Conservation (phyloP, 169 alveolate genomes). For the Plasmodium yoelii region DNA sequence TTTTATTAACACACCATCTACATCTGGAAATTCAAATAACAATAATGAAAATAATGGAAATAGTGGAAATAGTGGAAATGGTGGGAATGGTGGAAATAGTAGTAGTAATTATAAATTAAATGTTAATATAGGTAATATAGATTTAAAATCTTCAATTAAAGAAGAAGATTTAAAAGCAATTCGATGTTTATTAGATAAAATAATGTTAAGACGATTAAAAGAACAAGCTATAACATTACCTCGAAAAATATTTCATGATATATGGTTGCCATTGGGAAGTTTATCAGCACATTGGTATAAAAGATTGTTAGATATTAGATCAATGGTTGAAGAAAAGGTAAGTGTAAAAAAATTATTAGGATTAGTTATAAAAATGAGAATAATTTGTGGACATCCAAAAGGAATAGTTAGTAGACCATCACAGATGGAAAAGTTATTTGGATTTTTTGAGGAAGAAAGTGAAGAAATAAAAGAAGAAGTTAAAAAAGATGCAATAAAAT, state of each 20-base stretch:
- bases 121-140: conserved; percentile 66
- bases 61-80: conserved; percentile 13
- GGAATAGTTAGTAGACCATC: conserved; percentile 89
- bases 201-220: conserved; percentile 91
- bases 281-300: conserved; percentile 89
- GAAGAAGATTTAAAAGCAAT: conserved; percentile 87
- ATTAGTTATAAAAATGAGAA: conserved; percentile 92
- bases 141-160: conserved; percentile 77
- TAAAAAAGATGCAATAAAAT: conserved; percentile 79
- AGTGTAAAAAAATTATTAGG: conserved; percentile 89
- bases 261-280: conserved; percentile 93
- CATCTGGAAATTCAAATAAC: conserved; percentile 12
- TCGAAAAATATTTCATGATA: conserved; percentile 89
- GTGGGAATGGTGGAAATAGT: no score
- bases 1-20: conserved; percentile 76
- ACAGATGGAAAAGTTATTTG: conserved; percentile 87
- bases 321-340: conserved; percentile 87
- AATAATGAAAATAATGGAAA: conserved; percentile 19
- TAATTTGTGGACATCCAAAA: conserved; percentile 91
- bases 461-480: conserved; percentile 79
- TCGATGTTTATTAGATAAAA: conserved; percentile 85
- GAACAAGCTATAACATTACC: conserved; percentile 93
- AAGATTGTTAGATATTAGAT: conserved; percentile 84
- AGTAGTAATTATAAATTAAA: conserved; percentile 9
- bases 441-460: conserved; percentile 83